A percentile compares a stretch with the other conserved stretches of the same genome.
phyloP scores from a whole-genome alignment of 2,329 filamentous ascomycete species.

The Colletotrichum gloeosporioides region DNA sequence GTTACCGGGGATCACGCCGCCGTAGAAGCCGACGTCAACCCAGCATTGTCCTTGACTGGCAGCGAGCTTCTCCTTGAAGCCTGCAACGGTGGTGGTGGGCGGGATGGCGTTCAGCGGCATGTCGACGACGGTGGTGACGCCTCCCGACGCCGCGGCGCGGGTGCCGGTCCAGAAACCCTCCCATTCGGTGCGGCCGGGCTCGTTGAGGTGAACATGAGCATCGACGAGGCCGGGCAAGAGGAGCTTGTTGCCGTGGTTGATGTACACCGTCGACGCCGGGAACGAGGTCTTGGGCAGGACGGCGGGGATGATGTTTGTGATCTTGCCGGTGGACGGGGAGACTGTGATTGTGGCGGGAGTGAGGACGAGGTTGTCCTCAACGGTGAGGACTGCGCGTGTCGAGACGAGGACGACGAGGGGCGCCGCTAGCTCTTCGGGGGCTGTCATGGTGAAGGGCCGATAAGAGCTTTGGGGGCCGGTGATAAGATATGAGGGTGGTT shows the following conservation, averaged over 20 bases:
- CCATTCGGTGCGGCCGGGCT: constrained; percentile 97
- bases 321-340: constrained; percentile 82
- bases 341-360: constrained; percentile 85
- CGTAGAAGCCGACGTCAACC: constrained; percentile 99
- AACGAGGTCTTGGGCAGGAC: constrained; percentile 81
- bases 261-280: constrained; percentile 73
- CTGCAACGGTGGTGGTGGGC: constrained; percentile 87
- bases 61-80: constrained; percentile 82
- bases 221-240: constrained; percentile 92
- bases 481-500: constrained; percentile 1
- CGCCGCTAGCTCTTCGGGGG: constrained; percentile 31
- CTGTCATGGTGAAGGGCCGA: constrained; percentile 33
- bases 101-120: constrained; percentile 98
- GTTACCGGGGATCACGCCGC: constrained; percentile 92
- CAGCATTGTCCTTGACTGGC: constrained; percentile 90
- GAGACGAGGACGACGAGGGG: constrained; percentile 80
- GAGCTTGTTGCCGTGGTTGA: constrained; percentile 83
- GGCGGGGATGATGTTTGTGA: constrained; percentile 74
- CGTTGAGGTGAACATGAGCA: constrained; percentile 96
- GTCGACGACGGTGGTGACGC: constrained; percentile 95
- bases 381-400: constrained; percentile 80
- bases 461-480: neutral
- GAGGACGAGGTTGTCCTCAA: constrained; percentile 65
- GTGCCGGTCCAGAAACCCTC: constrained; percentile 97
- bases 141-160: constrained; percentile 89